Conservation (phyloP, 139 green algal species). For the Tetraselmis striata region DNA sequence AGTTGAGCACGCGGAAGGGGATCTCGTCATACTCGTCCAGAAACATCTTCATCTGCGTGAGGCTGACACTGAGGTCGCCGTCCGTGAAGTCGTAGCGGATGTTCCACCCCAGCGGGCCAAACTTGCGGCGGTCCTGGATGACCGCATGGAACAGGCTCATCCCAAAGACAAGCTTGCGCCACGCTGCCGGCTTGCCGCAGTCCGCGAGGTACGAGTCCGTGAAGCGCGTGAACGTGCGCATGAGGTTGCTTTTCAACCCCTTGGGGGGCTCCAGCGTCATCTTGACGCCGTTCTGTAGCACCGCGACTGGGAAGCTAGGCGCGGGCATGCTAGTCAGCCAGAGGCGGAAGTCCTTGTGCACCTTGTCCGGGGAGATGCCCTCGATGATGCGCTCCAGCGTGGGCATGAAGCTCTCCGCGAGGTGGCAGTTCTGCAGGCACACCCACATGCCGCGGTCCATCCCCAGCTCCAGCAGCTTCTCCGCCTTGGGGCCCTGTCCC, state of each 20-base stretch:
- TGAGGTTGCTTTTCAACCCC: conserved; percentile 39
- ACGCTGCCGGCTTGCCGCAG: conserved; percentile 45
- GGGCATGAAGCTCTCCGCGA: conserved; percentile 63
- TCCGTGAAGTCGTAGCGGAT: conserved; percentile 60
- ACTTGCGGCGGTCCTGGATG: conserved; percentile 42
- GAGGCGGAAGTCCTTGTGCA: conserved; percentile 48
- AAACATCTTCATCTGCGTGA: conserved; percentile 52
- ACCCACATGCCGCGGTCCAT: conserved; percentile 30
- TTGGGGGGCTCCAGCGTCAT: conserved; percentile 81
- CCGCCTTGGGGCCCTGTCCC: conserved; percentile 69
- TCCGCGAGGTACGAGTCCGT: conserved; percentile 56
- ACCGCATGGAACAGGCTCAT: conserved; percentile 45
- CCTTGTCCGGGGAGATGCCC: conserved; percentile 35
- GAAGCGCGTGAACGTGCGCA: conserved; percentile 28
- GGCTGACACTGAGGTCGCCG: conserved; percentile 44
- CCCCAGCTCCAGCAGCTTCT: conserved; percentile 23
- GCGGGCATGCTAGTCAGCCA: conserved; percentile 73
- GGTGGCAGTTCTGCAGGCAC: conserved; percentile 61
- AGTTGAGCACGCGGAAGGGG: conserved; percentile 33
- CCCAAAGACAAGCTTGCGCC: conserved; percentile 26
- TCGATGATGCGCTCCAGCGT: conserved; percentile 55
- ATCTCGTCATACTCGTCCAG: conserved; percentile 41
- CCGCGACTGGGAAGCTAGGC: conserved; percentile 61
- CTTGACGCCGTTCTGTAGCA: conserved; percentile 77
- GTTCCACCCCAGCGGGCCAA: conserved; percentile 43